phyloP scores from a whole-genome alignment of 768 basidiomycete species.

The Boletus coccyginus region DNA sequence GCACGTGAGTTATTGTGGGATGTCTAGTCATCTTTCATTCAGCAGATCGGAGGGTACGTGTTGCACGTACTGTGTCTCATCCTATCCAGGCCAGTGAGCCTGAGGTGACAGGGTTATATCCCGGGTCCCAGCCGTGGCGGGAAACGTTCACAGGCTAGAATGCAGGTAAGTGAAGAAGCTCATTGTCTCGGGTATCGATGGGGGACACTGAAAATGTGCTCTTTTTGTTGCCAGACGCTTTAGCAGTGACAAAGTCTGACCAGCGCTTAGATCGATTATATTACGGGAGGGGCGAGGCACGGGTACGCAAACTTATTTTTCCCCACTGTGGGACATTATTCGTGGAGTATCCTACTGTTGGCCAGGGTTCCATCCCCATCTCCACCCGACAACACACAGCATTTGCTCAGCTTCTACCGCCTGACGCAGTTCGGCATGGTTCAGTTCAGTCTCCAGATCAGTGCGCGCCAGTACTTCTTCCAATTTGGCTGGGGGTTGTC shows the following conservation, averaged over 20 bases:
- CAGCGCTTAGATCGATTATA: neutral
- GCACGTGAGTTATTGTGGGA: neutral
- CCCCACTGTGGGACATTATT: no score
- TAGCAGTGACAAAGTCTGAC: neutral
- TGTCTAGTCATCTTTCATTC: neutral
- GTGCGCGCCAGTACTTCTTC: neutral
- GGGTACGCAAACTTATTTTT: neutral
- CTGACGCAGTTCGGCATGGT: neutral
- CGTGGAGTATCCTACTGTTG: neutral
- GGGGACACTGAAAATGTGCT: neutral
- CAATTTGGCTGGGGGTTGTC: neutral
- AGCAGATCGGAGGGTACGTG: neutral
- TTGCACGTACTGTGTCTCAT: neutral
- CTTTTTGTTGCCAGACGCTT: neutral
- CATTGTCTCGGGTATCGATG: neutral
- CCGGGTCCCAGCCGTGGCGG: neutral
- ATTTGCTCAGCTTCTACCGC: neutral
- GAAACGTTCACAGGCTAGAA: neutral
- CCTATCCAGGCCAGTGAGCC: neutral
- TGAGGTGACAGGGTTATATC: neutral
- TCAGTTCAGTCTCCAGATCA: neutral
- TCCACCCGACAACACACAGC: neutral
- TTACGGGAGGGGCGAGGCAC: neutral
- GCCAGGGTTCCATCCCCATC: neutral
- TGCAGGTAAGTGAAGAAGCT: slow-evolving; percentile 7